phyloP scores from a whole-genome alignment of 1,139 yeast species.

The Komagataea norvegica region DNA sequence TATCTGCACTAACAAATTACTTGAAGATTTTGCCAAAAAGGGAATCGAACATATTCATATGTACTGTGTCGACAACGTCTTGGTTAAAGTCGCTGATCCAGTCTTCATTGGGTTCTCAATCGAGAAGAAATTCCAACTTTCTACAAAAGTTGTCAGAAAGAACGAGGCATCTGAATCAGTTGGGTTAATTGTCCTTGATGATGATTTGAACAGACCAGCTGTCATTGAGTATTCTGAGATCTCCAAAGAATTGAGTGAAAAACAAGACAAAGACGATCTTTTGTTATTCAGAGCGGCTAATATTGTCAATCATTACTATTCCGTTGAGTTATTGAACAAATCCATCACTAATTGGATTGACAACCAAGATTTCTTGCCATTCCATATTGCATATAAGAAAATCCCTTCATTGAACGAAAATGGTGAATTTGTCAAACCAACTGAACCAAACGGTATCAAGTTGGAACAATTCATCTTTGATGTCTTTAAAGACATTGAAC shows the following conservation, averaged over 20 bases:
- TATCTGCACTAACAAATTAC: slow-evolving; percentile 54
- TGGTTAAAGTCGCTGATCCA: slow-evolving; percentile 95
- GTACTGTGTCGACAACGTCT: slow-evolving; percentile 93
- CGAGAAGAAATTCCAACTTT: slow-evolving; percentile 58
- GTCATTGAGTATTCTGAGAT: slow-evolving; percentile 97
- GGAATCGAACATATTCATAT: slow-evolving; percentile 89
- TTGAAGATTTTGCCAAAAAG: slow-evolving; percentile 62
- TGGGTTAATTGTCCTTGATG: slow-evolving; percentile 80
- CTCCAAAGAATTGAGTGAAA: slow-evolving; percentile 64
- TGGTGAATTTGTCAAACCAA: slow-evolving; percentile 54
- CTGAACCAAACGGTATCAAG: slow-evolving; percentile 82
- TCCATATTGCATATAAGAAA: slow-evolving; percentile 91
- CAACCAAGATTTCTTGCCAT: slow-evolving; percentile 67
- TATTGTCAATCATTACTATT: slow-evolving; percentile 94
- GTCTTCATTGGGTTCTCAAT: slow-evolving; percentile 84
- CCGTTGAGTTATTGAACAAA: slow-evolving; percentile 59
- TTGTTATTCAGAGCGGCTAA: slow-evolving; percentile 89
- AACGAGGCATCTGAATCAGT: slow-evolving; percentile 84
- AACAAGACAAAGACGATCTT: slow-evolving; percentile 48
- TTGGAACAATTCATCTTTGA: slow-evolving; percentile 97
- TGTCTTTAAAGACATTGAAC: slow-evolving; percentile 76
- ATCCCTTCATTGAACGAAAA: slow-evolving; percentile 57
- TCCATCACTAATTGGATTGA: slow-evolving; percentile 68
- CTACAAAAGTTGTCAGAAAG: slow-evolving; percentile 94
- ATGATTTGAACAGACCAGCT: slow-evolving; percentile 61